Evolutionary conservation across 768 basidiomycete species (phyloP).

Genomic region (Lactarius psammicola): DNA sequence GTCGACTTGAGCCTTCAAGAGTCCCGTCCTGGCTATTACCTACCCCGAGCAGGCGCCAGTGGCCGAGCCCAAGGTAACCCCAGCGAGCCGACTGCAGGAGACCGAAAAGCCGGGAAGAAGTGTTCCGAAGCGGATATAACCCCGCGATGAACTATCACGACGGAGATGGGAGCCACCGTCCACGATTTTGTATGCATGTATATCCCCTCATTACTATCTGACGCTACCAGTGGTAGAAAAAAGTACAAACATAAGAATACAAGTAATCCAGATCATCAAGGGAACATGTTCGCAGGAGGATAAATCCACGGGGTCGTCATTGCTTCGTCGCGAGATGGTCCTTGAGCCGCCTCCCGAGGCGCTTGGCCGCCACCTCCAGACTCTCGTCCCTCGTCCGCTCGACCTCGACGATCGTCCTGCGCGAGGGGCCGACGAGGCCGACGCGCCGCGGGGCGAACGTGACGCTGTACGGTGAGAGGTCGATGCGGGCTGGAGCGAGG

Average conservation of each 20-base stretch:
- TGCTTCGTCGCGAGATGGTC: constrained; percentile 11
- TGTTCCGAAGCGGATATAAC: background rate
- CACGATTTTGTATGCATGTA: background rate
- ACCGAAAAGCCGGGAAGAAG: too few species aligned
- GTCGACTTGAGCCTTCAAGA: too few species aligned
- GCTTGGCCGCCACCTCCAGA: constrained; percentile 31
- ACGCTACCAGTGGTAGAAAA: background rate
- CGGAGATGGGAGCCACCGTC: background rate
- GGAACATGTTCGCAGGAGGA: background rate
- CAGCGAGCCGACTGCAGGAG: too few species aligned
- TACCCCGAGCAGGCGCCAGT: too few species aligned
- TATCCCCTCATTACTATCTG: background rate
- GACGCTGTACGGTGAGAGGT: constrained; percentile 18
- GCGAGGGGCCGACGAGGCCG: constrained; percentile 20
- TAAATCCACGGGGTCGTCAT: background rate
- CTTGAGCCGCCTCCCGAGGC: constrained; percentile 22
- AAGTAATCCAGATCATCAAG: background rate
- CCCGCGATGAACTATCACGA: background rate
- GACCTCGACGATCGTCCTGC: constrained; percentile 27
- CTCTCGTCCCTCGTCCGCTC: constrained; percentile 28
- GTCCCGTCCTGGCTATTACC: too few species aligned
- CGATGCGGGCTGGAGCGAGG: constrained; percentile 42
- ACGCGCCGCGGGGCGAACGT: constrained; percentile 14
- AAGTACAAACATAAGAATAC: background rate
- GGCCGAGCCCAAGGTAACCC: too few species aligned